These are phyloP conservation scores for Zizania latifolia DNA, from an alignment of 176 grass and related monocot species.

Conservation along the genomic window DNA sequence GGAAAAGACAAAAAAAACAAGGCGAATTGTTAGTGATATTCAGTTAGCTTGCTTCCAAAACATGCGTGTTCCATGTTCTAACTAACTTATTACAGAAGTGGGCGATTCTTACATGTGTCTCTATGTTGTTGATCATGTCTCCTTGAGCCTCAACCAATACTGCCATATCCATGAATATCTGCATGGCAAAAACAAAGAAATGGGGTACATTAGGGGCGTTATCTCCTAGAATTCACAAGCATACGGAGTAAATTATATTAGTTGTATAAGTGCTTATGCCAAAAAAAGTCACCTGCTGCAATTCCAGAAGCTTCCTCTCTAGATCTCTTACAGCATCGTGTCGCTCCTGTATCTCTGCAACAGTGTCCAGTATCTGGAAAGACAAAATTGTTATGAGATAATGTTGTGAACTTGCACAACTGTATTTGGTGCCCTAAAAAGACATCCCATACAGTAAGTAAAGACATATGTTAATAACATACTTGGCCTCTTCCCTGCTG, in stretches of 20 bases:
- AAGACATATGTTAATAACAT: constrained; percentile 8
- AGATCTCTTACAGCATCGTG: constrained; percentile 89
- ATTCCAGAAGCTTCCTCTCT: constrained; percentile 84
- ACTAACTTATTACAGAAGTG: not conserved
- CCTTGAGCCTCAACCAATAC: constrained; percentile 88
- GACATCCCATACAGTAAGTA: not conserved
- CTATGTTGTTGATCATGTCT: constrained; percentile 90
- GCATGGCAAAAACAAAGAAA: constrained; percentile 24
- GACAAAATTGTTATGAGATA: not conserved
- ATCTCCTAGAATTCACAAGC: not conserved
- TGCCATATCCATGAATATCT: constrained; percentile 95
- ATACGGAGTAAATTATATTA: not conserved
- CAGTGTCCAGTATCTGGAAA: constrained; percentile 70
- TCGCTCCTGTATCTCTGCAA: constrained; percentile 84
- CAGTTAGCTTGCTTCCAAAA: constrained; percentile 21
- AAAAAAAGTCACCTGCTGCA: constrained; percentile 66
- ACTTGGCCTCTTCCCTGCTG: constrained; percentile 83
- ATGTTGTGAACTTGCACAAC: too few relatives aligned
- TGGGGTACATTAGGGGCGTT: not conserved
- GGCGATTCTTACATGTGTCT: constrained; percentile 62
- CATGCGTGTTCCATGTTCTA: too few relatives aligned
- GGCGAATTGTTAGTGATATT: not conserved
- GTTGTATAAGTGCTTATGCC: not conserved
- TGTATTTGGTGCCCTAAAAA: too few relatives aligned
- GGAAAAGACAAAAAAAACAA: not conserved